Evolutionary conservation across 306 rosid genomes (phyloP).

Genomic region (Lathyrus tuberosus): DNA sequence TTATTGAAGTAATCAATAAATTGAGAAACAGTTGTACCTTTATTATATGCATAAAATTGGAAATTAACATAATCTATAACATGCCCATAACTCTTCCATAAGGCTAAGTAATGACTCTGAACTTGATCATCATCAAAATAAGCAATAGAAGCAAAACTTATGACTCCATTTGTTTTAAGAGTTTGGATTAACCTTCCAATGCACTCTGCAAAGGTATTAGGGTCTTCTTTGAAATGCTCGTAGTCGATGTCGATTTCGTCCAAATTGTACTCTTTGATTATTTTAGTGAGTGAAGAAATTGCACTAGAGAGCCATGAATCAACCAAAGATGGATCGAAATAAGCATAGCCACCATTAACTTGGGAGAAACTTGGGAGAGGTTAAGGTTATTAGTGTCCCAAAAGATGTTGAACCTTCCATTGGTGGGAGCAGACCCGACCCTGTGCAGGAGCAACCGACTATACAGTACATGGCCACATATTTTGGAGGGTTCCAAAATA

Average conservation of each 20-base stretch:
- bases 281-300: constrained; percentile 67
- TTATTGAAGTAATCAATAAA: constrained; percentile 58
- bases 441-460: no score
- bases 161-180: constrained; percentile 55
- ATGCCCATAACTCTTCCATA: constrained; percentile 69
- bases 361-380: constrained; percentile 67
- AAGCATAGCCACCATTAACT: constrained; percentile 34
- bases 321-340: constrained; percentile 63
- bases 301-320: constrained; percentile 83
- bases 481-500: no score
- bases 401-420: constrained; percentile 67
- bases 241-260: constrained; percentile 85
- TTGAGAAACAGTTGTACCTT: constrained; percentile 61
- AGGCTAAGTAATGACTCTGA: constrained; percentile 64
- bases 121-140: constrained; percentile 68
- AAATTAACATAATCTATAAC: constrained; percentile 80
- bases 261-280: constrained; percentile 57
- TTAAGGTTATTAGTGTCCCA: constrained; percentile 69
- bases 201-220: constrained; percentile 66
- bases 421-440: no score
- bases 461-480: no score
- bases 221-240: constrained; percentile 66
- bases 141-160: constrained; percentile 75
- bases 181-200: constrained; percentile 59
- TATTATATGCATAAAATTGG: constrained; percentile 79